Percentiles rank a stretch among this genome's conserved stretches.
These are phyloP conservation scores for Metroxylon sagu DNA, from an alignment of 176 grass and related monocot genomes.

Conservation along the genomic window DNA sequence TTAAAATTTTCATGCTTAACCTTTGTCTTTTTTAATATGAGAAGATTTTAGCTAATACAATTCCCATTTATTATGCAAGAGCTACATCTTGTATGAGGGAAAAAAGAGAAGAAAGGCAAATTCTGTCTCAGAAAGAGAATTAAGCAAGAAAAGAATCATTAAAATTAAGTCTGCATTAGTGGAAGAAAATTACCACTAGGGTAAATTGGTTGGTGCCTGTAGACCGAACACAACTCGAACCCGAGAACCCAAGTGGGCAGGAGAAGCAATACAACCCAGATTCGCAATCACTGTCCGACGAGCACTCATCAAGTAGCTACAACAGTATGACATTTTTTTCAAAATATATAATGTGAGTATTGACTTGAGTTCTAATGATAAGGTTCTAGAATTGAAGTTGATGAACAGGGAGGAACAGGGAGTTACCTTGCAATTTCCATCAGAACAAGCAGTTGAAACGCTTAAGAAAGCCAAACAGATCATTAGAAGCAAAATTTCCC, in stretches of 20 bases:
- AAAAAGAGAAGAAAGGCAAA: no score
- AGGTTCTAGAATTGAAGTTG: no score
- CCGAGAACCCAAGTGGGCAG: constrained; percentile 41
- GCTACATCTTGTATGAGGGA: no score
- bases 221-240: constrained; percentile 66
- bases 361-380: no score
- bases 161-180: neutral
- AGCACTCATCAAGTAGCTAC: constrained; percentile 58
- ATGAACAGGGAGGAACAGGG: neutral
- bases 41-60: no score
- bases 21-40: no score
- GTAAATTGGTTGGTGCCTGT: constrained; percentile 47
- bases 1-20: no score
- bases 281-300: constrained; percentile 41
- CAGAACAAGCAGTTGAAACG: constrained; percentile 28
- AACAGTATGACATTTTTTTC: neutral
- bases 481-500: neutral
- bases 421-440: constrained; percentile 30
- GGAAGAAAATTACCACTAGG: constrained; percentile 38
- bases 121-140: no score
- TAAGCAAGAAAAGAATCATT: neutral
- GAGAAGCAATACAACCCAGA: constrained; percentile 88
- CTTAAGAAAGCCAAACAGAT: constrained; percentile 9
- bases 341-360: no score
- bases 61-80: no score